These are phyloP conservation scores for Beauveria sp. DNA, from an alignment of 2,329 filamentous ascomycete genomes.

Conservation along the genomic window DNA sequence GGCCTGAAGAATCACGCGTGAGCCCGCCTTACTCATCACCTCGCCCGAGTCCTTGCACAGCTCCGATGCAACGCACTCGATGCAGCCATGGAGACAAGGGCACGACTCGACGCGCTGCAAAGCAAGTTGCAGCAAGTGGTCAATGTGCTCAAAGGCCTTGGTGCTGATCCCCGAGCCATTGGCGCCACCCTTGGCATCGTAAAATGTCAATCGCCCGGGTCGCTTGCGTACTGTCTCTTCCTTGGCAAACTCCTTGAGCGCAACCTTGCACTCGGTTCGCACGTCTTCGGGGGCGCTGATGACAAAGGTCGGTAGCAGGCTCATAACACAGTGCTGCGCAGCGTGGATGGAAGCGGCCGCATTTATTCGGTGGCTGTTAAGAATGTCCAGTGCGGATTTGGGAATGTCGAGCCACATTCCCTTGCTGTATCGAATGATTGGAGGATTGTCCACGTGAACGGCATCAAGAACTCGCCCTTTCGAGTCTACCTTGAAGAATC, in stretches of 20 bases:
- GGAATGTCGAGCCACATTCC: conserved; percentile 97
- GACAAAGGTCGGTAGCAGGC: conserved; percentile 83
- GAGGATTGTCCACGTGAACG: conserved; percentile 86
- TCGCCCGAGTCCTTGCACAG: conserved; percentile 78
- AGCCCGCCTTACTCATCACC: conserved; percentile 89
- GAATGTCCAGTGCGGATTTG: conserved; percentile 66
- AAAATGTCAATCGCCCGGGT: conserved; percentile 84
- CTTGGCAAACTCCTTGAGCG: conserved; percentile 77
- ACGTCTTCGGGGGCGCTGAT: conserved; percentile 86
- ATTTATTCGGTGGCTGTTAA: conserved; percentile 65
- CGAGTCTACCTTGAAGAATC: conserved; percentile 95
- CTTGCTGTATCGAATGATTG: conserved; percentile 75
- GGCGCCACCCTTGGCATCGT: conserved; percentile 85
- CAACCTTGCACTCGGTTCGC: conserved; percentile 86
- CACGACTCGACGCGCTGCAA: conserved; percentile 70
- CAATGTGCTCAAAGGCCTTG: conserved; percentile 90
- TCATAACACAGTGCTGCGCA: conserved; percentile 84
- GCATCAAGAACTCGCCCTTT: conserved; percentile 81
- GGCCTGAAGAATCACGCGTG: conserved; percentile 70
- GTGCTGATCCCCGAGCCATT: conserved; percentile 78
- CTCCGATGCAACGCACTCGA: conserved; percentile 84
- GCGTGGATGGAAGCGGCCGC: conserved; percentile 88
- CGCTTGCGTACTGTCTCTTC: conserved; percentile 65
- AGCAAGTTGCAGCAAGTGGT: conserved; percentile 68
- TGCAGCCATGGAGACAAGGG: conserved; percentile 69